A percentile compares a stretch with the other conserved stretches of the same genome.
Conservation (phyloP, 345 rosid species). For the Nasturtium officinale region DNA sequence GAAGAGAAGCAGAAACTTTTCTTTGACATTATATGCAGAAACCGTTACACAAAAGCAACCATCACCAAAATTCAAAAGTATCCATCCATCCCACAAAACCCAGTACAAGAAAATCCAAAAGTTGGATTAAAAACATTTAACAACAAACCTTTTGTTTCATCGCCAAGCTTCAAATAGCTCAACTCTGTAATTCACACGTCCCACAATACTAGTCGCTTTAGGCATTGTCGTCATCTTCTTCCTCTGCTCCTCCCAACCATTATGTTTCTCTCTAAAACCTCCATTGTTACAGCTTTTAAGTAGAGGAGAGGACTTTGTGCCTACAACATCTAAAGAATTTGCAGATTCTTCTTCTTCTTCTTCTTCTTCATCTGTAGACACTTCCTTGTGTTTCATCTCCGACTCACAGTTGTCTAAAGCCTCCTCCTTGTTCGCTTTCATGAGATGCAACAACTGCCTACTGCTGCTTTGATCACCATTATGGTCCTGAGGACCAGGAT, state of each 20-base stretch:
- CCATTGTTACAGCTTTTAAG: constrained; percentile 44
- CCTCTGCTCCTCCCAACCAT: constrained; percentile 35
- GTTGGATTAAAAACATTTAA: constrained; percentile 30
- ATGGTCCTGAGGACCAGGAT: constrained; percentile 62
- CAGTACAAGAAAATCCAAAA: constrained; percentile 16
- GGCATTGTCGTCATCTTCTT: constrained; percentile 47
- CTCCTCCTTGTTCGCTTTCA: constrained; percentile 46
- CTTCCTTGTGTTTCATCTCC: constrained; percentile 44
- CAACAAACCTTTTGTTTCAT: constrained; percentile 17
- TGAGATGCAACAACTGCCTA: constrained; percentile 41
- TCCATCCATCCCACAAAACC: constrained; percentile 27
- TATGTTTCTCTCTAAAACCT: constrained; percentile 39
- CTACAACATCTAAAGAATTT: constrained; percentile 47
- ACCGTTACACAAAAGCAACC: constrained; percentile 31
- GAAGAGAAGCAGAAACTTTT: background rate
- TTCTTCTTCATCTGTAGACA: constrained; percentile 43
- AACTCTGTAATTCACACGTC: constrained; percentile 59
- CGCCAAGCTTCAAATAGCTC: constrained; percentile 85
- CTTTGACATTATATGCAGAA: constrained; percentile 36
- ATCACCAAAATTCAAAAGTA: constrained; percentile 28
- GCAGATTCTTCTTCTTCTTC: constrained; percentile 42
- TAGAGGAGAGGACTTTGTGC: constrained; percentile 15
- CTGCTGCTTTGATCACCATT: constrained; percentile 60
- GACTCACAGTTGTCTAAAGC: constrained; percentile 20
- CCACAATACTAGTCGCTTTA: constrained; percentile 48